Evolutionary conservation across 1,284 basidiomycete species (phyloP).

Genomic region (Leccinum subrobustum): DNA sequence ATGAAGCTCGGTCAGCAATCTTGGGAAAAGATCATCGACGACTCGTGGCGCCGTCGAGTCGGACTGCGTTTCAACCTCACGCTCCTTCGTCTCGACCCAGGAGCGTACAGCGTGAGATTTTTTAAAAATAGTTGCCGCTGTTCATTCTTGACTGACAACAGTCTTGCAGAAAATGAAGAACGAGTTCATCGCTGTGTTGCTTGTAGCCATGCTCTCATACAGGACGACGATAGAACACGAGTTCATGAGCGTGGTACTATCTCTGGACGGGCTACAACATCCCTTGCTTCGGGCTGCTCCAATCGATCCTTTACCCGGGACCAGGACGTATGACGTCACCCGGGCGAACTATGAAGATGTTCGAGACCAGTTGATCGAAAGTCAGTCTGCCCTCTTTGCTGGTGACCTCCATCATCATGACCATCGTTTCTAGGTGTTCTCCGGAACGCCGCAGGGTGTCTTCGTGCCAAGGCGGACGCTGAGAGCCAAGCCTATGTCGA

Average conservation of each 20-base stretch:
- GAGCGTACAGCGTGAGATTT: slow-evolving; percentile 56
- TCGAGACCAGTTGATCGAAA: slow-evolving; percentile 28
- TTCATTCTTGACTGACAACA: background rate
- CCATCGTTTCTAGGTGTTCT: slow-evolving; percentile 22
- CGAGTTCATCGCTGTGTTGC: slow-evolving; percentile 55
- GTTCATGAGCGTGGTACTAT: slow-evolving; percentile 52
- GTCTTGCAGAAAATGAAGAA: slow-evolving; percentile 47
- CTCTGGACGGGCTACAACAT: slow-evolving; percentile 52
- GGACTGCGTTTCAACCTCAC: slow-evolving; percentile 70
- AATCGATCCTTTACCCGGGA: slow-evolving; percentile 17
- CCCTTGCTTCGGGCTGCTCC: slow-evolving; percentile 44
- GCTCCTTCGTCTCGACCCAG: slow-evolving; percentile 63
- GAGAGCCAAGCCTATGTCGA: slow-evolving; percentile 31
- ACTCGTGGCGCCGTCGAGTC: slow-evolving; percentile 56
- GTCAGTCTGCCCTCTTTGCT: slow-evolving; percentile 16
- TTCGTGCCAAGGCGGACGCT: slow-evolving; percentile 21
- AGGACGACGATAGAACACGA: slow-evolving; percentile 59
- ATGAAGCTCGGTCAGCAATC: slow-evolving; percentile 57
- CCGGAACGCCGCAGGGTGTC: slow-evolving; percentile 23
- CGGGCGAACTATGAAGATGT: slow-evolving; percentile 14
- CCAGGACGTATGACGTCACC: slow-evolving; percentile 25
- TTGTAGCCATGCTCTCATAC: slow-evolving; percentile 54
- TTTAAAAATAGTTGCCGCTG: background rate
- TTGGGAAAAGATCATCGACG: slow-evolving; percentile 59
- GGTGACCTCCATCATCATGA: background rate